Base-by-base conservation (phyloP, 2,329 filamentous ascomycete genomes). In the Fusarium odoratissimum region DNA sequence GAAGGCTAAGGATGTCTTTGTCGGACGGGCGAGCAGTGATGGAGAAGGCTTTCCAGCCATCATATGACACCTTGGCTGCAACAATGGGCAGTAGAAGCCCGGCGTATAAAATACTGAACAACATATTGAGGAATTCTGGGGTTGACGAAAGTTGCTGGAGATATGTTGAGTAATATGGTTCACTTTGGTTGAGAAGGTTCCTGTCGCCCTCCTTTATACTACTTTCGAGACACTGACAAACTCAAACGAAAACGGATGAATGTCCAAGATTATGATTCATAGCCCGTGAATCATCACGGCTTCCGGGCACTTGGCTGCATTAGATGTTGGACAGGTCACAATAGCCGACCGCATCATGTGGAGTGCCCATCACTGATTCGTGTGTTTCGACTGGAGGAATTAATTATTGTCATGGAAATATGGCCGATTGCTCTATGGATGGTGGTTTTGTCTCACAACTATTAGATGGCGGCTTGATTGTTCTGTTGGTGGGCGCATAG, bases 41-140 rank as follows among this genome's bases (percentile, higher is more conserved):
- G 23, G 70, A 75, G 44, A 67, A 78, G 7, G 69, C 72, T 54
- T 78, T 77, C 75, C 77, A 78, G 10, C 76, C 75, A 31, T 78
- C 57, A 41, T 78, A 78, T 3, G 75, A 74, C 16, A 74, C 66
- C 40, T 71, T 76, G 41, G 74, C 67, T 1, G 55, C 44, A 17
- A 23, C 69, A 12, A 76, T n/a, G 13, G 74, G 72, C 23, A 65
- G 14, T 12, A 68, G n/a, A 16, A 73, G 28, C 11, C 65, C 65
- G 2, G 71, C 8, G 13, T n/a, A 54, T 40, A 57, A 21, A 21
- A 48, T 46, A 35, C 38, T 38, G 51, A 64, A 33, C 28, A 57
- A 51, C 74, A 76, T 76, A 25, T 45, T 38, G 30, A 35, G 3
- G 23, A 11, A 3, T 12, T 40, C 8, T 28, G 31, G 8, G 3